phyloP scores from a whole-genome alignment of 1,284 basidiomycete genomes.

The Fomes fomentarius region DNA sequence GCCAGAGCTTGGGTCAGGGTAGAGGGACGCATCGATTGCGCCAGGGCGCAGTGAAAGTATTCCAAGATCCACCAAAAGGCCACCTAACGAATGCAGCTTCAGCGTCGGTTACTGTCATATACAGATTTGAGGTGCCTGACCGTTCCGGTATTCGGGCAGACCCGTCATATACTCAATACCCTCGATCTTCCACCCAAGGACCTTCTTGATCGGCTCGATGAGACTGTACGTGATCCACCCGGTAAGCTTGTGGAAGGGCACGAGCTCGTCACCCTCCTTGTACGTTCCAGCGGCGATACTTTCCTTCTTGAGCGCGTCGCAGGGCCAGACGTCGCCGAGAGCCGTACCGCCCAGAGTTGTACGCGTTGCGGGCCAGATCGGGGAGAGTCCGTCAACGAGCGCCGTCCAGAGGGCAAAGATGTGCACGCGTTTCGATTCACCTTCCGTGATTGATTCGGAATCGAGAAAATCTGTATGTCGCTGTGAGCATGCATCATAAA shows the following conservation, averaged over 20 bases:
- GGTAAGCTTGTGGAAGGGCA: slow-evolving; percentile 95
- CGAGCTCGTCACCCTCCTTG: slow-evolving; percentile 64
- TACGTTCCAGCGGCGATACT: slow-evolving; percentile 32
- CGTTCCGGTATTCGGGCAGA: slow-evolving; percentile 89
- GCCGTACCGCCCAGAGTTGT: slow-evolving; percentile 64
- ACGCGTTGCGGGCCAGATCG: slow-evolving; percentile 89
- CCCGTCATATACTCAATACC: slow-evolving; percentile 83
- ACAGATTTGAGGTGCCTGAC: no score
- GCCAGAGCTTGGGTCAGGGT: slow-evolving; percentile 48
- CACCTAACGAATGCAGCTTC: slow-evolving; percentile 51
- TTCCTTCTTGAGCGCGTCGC: slow-evolving; percentile 50
- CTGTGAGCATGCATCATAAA: neutral
- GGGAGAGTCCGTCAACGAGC: slow-evolving; percentile 81
- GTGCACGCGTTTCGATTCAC: slow-evolving; percentile 48
- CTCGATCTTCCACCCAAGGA: slow-evolving; percentile 78
- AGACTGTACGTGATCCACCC: slow-evolving; percentile 93
- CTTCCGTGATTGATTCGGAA: slow-evolving; percentile 48
- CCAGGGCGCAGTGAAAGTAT: slow-evolving; percentile 67
- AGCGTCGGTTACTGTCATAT: no score
- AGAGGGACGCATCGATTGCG: slow-evolving; percentile 44
- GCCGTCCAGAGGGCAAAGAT: slow-evolving; percentile 80
- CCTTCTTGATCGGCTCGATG: slow-evolving; percentile 79
- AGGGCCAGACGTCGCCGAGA: slow-evolving; percentile 93
- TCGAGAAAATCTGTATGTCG: slow-evolving; percentile 72
- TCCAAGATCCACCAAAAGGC: slow-evolving; percentile 85